Percentiles rank a stretch among this genome's conserved stretches.
These are phyloP conservation scores for Jasminum sambac DNA, from an alignment of 257 asterid species.

Conservation along the genomic window DNA sequence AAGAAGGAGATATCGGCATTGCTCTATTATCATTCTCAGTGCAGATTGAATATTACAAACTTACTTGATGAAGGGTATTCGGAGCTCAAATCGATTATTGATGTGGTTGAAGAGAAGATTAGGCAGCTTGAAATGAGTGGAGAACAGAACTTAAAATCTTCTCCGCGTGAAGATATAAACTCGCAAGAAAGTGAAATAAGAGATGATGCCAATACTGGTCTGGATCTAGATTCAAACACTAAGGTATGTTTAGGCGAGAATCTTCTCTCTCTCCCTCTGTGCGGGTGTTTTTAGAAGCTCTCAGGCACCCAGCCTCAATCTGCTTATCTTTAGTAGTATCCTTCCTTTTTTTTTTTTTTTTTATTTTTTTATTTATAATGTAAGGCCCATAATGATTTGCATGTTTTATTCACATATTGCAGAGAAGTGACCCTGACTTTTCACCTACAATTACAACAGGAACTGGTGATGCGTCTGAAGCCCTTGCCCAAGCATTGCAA, in stretches of 20 bases:
- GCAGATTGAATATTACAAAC: conserved; percentile 43
- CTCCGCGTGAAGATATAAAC: conserved; percentile 39
- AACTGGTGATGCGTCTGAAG: conserved; percentile 55
- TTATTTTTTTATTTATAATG: too few species aligned
- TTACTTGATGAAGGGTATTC: conserved; percentile 75
- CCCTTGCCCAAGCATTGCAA: conserved; percentile 79
- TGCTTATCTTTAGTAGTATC: not conserved
- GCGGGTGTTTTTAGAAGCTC: too few species aligned
- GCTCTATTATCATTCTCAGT: conserved; percentile 50
- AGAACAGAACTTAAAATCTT: conserved; percentile 39
- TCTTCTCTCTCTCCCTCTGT: too few species aligned
- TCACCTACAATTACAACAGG: conserved; percentile 35
- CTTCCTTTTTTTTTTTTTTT: not conserved
- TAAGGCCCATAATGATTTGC: too few species aligned
- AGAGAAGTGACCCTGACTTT: conserved; percentile 43
- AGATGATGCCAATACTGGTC: conserved; percentile 66
- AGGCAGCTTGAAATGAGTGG: conserved; percentile 45
- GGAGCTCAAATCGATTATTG: conserved; percentile 55
- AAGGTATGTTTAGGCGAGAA: conserved; percentile 62
- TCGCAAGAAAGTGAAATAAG: conserved; percentile 55
- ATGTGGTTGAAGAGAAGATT: conserved; percentile 60
- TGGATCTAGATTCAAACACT: conserved; percentile 34
- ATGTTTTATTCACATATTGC: conserved; percentile 31
- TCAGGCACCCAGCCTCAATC: too few species aligned
- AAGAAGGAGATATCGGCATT: conserved; percentile 58